Percentiles rank a stretch among this genome's conserved stretches.
Conservation (phyloP, 192 early-diverging fungal species). For the Rhizophagus clarus region DNA sequence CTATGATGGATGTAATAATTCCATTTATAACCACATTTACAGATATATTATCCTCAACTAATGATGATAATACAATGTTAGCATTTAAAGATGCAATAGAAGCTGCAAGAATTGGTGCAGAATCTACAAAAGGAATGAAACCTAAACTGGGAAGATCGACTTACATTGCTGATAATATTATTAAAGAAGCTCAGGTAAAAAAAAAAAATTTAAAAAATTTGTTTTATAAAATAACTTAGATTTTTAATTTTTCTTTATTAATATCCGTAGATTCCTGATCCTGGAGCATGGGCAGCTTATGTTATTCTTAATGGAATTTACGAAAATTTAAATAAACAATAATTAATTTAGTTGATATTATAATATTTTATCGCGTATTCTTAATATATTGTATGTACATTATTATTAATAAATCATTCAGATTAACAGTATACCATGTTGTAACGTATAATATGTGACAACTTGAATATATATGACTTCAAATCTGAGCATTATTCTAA, state of each 20-base stretch:
- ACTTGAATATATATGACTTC: too few relatives aligned
- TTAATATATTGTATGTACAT: too few relatives aligned
- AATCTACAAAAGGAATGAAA: slow-evolving; percentile 55
- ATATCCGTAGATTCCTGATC: slow-evolving; percentile 41
- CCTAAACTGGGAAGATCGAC: slow-evolving; percentile 68
- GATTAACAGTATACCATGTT: too few relatives aligned
- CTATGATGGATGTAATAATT: slow-evolving; percentile 69
- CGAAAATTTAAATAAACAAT: too few relatives aligned
- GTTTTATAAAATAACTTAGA: neutral
- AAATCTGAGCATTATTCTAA: too few relatives aligned
- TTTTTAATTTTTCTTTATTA: too few relatives aligned
- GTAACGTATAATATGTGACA: too few relatives aligned
- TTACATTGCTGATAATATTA: slow-evolving; percentile 56
- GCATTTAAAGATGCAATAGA: slow-evolving; percentile 51
- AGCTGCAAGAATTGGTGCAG: slow-evolving; percentile 56
- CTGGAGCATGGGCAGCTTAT: slow-evolving; percentile 59
- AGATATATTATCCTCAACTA: slow-evolving; percentile 39
- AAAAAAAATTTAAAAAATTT: neutral
- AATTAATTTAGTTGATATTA: too few relatives aligned
- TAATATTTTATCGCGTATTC: too few relatives aligned
- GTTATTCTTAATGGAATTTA: slow-evolving; percentile 47
- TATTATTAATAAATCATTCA: too few relatives aligned
- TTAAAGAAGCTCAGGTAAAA: slow-evolving; percentile 30
- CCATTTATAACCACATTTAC: slow-evolving; percentile 62
- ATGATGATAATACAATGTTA: slow-evolving; percentile 34